Conservation (phyloP, 2,329 filamentous ascomycete genomes). For the Aureobasidium sp. region DNA sequence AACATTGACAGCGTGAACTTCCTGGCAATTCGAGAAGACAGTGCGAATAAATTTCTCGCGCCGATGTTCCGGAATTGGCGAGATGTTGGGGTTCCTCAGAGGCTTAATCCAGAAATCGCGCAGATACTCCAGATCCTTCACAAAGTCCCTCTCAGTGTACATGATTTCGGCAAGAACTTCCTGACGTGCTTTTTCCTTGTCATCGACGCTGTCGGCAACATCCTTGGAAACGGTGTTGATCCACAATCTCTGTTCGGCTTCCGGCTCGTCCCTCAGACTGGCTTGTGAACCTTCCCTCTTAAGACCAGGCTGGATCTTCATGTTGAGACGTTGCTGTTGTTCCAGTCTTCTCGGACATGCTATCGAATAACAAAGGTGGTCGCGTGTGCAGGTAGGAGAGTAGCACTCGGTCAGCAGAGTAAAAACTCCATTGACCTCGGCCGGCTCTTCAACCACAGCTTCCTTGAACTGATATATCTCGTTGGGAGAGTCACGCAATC, state of each 20-base stretch:
- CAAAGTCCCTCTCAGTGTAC: conserved; percentile 97
- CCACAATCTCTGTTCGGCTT: conserved; percentile 96
- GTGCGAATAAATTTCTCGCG: conserved; percentile 86
- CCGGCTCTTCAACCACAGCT: conserved; percentile 77
- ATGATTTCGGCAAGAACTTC: conserved; percentile 97
- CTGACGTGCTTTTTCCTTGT: conserved; percentile 93
- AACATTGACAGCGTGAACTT: conserved; percentile 88
- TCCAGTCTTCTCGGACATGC: conserved; percentile 89
- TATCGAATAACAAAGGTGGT: conserved; percentile 95
- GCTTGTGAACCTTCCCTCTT: conserved; percentile 60
- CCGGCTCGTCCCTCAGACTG: conserved; percentile 77
- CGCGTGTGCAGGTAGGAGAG: conserved; percentile 90
- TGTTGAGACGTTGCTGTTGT: conserved; percentile 86
- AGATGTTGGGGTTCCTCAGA: conserved; percentile 64
- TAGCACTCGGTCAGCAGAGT: conserved; percentile 95
- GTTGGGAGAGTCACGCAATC: conserved; percentile 82
- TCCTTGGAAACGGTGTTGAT: conserved; percentile 98
- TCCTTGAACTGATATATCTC: conserved; percentile 98
- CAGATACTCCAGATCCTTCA: conserved; percentile 96
- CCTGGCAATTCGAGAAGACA: conserved; percentile 93
- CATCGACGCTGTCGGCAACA: conserved; percentile 78
- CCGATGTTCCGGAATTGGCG: conserved; percentile 79
- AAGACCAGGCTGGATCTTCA: conserved; percentile 85
- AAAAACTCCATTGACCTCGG: conserved; percentile 90
- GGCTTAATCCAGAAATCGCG: conserved; percentile 98